Evolutionary conservation across 352 stramenopile genomes (phyloP).

Genomic region (Phytophthora citricola): DNA sequence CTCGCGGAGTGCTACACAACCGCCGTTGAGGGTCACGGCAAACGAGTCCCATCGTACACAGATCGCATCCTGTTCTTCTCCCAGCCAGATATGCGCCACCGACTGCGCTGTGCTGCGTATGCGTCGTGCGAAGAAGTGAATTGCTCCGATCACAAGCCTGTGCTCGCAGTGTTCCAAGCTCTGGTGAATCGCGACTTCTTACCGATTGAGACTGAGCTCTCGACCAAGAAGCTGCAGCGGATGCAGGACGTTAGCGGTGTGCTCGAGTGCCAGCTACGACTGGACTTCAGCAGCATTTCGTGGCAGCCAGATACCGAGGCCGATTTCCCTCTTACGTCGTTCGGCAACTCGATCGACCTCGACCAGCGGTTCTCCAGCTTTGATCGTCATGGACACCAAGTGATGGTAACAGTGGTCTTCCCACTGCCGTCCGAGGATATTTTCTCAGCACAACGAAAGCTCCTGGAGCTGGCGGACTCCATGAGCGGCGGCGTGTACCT

Average conservation of each 20-base stretch:
- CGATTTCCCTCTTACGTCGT: slow-evolving; percentile 20
- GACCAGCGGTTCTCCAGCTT: slow-evolving; percentile 41
- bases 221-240: slow-evolving; percentile 57
- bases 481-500: slow-evolving; percentile 71
- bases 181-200: slow-evolving; percentile 65
- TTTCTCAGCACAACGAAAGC: slow-evolving; percentile 83
- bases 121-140: slow-evolving; percentile 74
- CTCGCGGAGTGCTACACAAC: slow-evolving; percentile 64
- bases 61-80: slow-evolving; percentile 90
- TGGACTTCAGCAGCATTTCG: slow-evolving; percentile 57
- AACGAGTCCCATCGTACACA: slow-evolving; percentile 89
- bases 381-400: slow-evolving; percentile 47
- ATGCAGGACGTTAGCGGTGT: slow-evolving; percentile 72
- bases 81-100: slow-evolving; percentile 66
- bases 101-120: slow-evolving; percentile 74
- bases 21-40: slow-evolving; percentile 53
- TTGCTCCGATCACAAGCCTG: slow-evolving; percentile 88
- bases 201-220: slow-evolving; percentile 53
- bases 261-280: slow-evolving; percentile 59
- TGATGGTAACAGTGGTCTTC: slow-evolving; percentile 76
- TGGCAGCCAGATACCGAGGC: slow-evolving; percentile 49
- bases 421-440: slow-evolving; percentile 84
- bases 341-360: slow-evolving; percentile 23
- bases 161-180: slow-evolving; percentile 75
- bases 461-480: slow-evolving; percentile 79